phyloP scores from a whole-genome alignment of 2,329 filamentous ascomycete species.

The Talaromyces sp. region DNA sequence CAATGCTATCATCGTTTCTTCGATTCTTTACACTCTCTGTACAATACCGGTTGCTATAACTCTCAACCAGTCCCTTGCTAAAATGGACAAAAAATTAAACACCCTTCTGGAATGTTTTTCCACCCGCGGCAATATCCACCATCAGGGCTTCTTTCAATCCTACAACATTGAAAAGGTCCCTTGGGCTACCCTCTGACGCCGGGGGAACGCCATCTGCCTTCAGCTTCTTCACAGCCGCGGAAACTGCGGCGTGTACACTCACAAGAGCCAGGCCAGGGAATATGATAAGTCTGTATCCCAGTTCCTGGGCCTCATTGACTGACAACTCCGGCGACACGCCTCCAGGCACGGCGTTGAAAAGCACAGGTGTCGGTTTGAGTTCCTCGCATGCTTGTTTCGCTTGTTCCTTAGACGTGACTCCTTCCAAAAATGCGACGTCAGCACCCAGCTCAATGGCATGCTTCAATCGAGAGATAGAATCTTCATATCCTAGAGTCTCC shows the following conservation, averaged over 20 bases:
- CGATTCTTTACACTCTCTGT: neutral
- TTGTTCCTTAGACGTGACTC: conserved; percentile 23
- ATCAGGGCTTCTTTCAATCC: conserved; percentile 25
- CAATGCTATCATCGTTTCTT: neutral
- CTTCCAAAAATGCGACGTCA: conserved; percentile 30
- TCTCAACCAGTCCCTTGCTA: neutral
- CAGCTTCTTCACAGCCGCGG: conserved; percentile 17
- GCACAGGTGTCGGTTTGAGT: conserved; percentile 22
- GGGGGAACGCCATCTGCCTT: conserved; percentile 21
- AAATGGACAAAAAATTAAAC: conserved; percentile 1
- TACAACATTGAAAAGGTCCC: conserved; percentile 25
- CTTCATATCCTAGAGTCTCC: conserved; percentile 23
- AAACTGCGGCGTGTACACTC: conserved; percentile 21
- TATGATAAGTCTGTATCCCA: conserved; percentile 32
- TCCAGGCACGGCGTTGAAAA: conserved; percentile 32
- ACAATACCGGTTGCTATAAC: neutral
- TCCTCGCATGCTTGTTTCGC: conserved; percentile 19
- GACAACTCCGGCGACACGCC: conserved; percentile 26
- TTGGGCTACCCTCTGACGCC: conserved; percentile 14
- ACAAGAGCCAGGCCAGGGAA: conserved; percentile 25
- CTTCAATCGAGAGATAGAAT: conserved; percentile 23
- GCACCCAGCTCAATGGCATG: conserved; percentile 23
- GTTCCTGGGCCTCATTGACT: conserved; percentile 22
- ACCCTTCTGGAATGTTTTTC: conserved; percentile 11
- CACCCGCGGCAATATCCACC: conserved; percentile 26